Evolutionary conservation across 2,329 filamentous ascomycete genomes (phyloP).

Genomic region (Penicillium janthinellum): DNA sequence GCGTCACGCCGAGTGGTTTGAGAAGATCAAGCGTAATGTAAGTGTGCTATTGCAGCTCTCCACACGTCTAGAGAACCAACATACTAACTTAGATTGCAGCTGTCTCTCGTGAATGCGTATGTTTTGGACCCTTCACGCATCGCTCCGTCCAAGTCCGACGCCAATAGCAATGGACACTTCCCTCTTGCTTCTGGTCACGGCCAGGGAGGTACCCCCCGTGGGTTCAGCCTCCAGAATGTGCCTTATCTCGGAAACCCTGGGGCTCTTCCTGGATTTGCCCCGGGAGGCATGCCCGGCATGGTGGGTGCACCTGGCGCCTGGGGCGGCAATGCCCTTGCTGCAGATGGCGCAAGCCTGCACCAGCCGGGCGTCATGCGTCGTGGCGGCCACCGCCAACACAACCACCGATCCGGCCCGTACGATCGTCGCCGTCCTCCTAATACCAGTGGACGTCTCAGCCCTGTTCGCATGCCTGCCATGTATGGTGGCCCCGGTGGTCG

Average conservation of each 20-base stretch:
- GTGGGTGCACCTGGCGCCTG: slow-evolving; percentile 36
- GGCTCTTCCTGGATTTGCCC: slow-evolving; percentile 44
- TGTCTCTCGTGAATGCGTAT: slow-evolving; percentile 89
- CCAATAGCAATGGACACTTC: slow-evolving; percentile 95
- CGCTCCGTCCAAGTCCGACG: slow-evolving; percentile 86
- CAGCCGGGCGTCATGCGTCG: slow-evolving; percentile 69
- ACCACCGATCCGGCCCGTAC: slow-evolving; percentile 71
- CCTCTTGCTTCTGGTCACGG: slow-evolving; percentile 75
- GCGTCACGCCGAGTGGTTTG: slow-evolving; percentile 85
- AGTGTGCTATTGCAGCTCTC: slow-evolving; percentile 38
- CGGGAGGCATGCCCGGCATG: slow-evolving; percentile 36
- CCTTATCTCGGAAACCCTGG: slow-evolving; percentile 56
- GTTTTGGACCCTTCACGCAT: slow-evolving; percentile 94
- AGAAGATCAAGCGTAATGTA: slow-evolving; percentile 80
- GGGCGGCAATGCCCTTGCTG: slow-evolving; percentile 38
- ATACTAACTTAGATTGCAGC: slow-evolving; percentile 52
- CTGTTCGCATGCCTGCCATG: slow-evolving; percentile 41
- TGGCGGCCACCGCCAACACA: slow-evolving; percentile 60
- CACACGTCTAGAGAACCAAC: no score
- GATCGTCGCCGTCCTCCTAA: slow-evolving; percentile 61
- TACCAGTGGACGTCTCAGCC: slow-evolving; percentile 51
- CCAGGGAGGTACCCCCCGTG: slow-evolving; percentile 81
- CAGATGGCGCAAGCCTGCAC: slow-evolving; percentile 49
- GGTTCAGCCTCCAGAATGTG: slow-evolving; percentile 79
- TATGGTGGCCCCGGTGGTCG: slow-evolving; percentile 38